Conservation (phyloP, 345 rosid species). For the Eucalyptus regnans region DNA sequence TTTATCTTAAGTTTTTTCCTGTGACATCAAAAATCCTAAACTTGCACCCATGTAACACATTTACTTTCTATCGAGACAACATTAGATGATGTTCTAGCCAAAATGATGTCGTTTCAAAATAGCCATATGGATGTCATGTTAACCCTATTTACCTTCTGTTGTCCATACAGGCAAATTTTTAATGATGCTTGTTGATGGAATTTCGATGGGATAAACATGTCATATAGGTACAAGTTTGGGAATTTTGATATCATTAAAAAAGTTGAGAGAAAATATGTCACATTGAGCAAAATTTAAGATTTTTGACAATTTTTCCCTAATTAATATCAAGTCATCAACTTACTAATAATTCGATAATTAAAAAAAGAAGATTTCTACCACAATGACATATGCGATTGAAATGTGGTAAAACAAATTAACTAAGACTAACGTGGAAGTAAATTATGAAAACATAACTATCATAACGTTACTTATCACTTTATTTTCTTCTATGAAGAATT, state of each 20-base stretch:
- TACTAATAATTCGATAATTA: background rate
- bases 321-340: background rate
- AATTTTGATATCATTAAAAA: too few species aligned
- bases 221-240: background rate
- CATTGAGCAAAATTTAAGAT: background rate
- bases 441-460: background rate
- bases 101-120: too few species aligned
- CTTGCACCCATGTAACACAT: background rate
- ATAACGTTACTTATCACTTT: background rate
- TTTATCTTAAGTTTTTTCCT: too few species aligned
- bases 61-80: background rate
- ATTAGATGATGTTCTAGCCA: rapidly evolving
- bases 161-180: rapidly evolving
- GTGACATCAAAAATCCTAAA: background rate
- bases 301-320: background rate
- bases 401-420: background rate
- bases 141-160: background rate
- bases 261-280: too few species aligned
- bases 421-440: background rate
- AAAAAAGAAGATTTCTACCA: background rate
- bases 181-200: background rate
- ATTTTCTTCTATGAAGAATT: background rate
- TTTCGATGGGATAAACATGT: too few species aligned
- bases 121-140: background rate
- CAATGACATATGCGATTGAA: background rate